phyloP scores from a whole-genome alignment of 2,329 filamentous ascomycete species.

The Curvularia hawaiiensis region DNA sequence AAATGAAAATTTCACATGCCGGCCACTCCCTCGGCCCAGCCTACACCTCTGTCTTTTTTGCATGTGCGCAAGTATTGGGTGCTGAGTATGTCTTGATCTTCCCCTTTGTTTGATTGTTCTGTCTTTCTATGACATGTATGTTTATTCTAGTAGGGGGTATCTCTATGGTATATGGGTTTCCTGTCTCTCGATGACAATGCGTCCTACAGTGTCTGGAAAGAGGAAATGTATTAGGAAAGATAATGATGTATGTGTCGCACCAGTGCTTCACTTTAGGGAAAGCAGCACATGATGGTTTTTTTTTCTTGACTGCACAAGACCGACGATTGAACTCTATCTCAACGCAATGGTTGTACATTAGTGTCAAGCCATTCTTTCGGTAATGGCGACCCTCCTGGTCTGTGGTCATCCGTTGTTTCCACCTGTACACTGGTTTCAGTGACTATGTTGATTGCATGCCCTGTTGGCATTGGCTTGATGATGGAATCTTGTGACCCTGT shows the following conservation, averaged over 20 bases:
- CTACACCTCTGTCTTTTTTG: background rate
- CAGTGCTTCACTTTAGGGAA: background rate
- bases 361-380: slow-evolving; percentile 20
- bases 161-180: background rate
- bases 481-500: slow-evolving; percentile 44
- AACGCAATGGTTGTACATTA: background rate
- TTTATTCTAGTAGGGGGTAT: background rate
- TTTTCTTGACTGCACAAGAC: background rate
- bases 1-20: background rate
- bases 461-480: slow-evolving; percentile 29
- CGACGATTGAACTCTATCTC: background rate
- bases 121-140: background rate
- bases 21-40: background rate
- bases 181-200: background rate
- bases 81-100: background rate
- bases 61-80: background rate
- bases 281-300: background rate
- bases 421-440: slow-evolving; percentile 46
- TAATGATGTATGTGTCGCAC: background rate
- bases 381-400: slow-evolving; percentile 7
- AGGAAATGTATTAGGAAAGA: background rate
- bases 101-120: background rate
- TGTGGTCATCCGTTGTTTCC: slow-evolving; percentile 25
- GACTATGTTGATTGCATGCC: slow-evolving; percentile 31
- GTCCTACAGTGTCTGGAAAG: background rate